These are phyloP conservation scores for Ophiostoma sp. DNA, from an alignment of 2,329 filamentous ascomycete species.

Conservation along the genomic window DNA sequence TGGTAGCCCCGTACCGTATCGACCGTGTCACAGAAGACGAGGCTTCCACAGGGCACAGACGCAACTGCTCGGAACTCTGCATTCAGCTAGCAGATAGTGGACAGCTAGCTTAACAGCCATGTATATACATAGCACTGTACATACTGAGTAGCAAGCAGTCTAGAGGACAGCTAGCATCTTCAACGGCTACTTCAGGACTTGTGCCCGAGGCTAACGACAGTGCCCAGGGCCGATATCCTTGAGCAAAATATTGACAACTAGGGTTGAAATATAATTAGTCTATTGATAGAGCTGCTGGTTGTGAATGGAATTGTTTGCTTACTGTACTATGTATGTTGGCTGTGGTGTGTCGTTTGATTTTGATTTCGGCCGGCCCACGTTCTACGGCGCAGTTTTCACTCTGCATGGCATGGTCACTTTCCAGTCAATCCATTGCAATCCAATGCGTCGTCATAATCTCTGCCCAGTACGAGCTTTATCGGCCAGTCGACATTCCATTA, in stretches of 20 bases:
- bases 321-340: too few relatives aligned
- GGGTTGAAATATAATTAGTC: not conserved
- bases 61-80: not conserved
- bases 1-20: not conserved
- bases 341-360: too few relatives aligned
- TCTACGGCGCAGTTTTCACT: too few relatives aligned
- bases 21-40: not conserved
- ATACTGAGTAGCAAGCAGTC: not conserved
- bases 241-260: not conserved
- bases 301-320: too few relatives aligned
- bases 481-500: not conserved
- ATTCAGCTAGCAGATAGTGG: not conserved
- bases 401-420: too few relatives aligned
- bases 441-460: not conserved
- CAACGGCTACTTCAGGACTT: constrained; percentile 4
- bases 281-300: too few relatives aligned
- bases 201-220: not conserved
- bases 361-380: too few relatives aligned
- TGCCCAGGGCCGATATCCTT: not conserved
- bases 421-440: not conserved
- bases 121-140: too few relatives aligned
- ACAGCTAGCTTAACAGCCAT: not conserved
- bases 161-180: not conserved
- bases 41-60: not conserved
- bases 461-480: not conserved